phyloP scores from a whole-genome alignment of 768 basidiomycete species.

The Suillus tomentosus region DNA sequence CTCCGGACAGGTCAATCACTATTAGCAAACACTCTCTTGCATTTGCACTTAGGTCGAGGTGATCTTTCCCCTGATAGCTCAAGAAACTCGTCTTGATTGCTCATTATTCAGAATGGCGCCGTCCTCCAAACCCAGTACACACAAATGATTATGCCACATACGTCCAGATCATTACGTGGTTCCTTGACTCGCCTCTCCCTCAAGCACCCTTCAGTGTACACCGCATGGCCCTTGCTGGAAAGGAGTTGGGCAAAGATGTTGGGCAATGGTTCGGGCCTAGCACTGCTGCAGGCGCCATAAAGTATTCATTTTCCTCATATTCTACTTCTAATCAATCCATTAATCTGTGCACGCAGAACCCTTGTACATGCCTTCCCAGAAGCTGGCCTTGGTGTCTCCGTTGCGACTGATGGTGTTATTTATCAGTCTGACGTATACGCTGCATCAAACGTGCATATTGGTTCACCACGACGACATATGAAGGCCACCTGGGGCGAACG shows the following conservation, averaged over 20 bases:
- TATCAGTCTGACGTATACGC: constrained; percentile 86
- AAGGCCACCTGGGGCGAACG: constrained; percentile 70
- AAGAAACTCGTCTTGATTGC: constrained; percentile 15
- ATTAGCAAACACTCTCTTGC: constrained; percentile 77
- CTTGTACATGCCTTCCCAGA: constrained; percentile 80
- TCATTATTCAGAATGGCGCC: constrained; percentile 71
- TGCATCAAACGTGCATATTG: constrained; percentile 53
- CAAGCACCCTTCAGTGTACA: constrained; percentile 93
- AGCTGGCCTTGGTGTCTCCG: constrained; percentile 76
- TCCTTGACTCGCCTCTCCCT: constrained; percentile 85
- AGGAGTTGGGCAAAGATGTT: constrained; percentile 92
- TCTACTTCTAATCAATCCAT: constrained; percentile 1
- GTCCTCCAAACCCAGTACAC: constrained; percentile 60
- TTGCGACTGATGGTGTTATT: constrained; percentile 80
- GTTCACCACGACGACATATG: constrained; percentile 34
- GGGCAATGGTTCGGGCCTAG: constrained; percentile 99
- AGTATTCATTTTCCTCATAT: constrained; percentile 43
- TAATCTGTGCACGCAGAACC: constrained; percentile 45
- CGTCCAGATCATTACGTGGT: constrained; percentile 92
- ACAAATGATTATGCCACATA: constrained; percentile 80
- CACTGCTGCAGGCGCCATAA: constrained; percentile 95
- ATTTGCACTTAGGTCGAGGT: constrained; percentile 78
- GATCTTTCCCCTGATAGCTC: constrained; percentile 15
- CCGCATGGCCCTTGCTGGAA: constrained; percentile 92
- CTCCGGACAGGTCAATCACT: constrained; percentile 83